Evolutionary conservation across 768 basidiomycete genomes (phyloP).

Genomic region (Crucibulum laeve): DNA sequence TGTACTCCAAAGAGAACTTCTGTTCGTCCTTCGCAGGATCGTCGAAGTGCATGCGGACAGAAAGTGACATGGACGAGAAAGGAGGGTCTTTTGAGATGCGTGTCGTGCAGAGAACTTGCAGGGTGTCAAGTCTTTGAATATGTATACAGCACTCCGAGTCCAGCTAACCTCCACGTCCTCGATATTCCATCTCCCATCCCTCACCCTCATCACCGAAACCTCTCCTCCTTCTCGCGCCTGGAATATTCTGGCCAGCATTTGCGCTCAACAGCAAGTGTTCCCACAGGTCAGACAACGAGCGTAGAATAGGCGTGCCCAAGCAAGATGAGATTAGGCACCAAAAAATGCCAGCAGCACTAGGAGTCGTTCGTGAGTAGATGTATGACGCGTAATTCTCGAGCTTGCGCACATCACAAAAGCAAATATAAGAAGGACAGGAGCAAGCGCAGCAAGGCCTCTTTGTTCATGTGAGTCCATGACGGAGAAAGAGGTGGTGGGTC

Average conservation of each 20-base stretch:
- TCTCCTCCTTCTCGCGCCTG: slow-evolving; percentile 23
- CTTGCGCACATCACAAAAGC: slow-evolving; percentile 44
- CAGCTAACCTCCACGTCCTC: slow-evolving; percentile 15
- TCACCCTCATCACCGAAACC: slow-evolving; percentile 36
- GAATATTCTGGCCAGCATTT: slow-evolving; percentile 10
- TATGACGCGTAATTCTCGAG: slow-evolving; percentile 1
- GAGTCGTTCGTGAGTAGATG: too few species aligned
- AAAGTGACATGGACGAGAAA: neutral
- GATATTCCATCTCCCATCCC: slow-evolving; percentile 58
- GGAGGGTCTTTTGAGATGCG: neutral
- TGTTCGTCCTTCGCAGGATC: too few species aligned
- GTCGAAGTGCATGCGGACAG: neutral
- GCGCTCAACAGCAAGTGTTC: slow-evolving; percentile 38
- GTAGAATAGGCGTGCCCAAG: slow-evolving; percentile 47
- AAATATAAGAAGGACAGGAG: slow-evolving; percentile 40
- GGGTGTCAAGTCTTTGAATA: neutral
- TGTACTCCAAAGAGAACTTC: too few species aligned
- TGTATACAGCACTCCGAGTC: neutral
- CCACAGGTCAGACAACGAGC: slow-evolving; percentile 44
- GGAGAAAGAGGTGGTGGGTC: slow-evolving; percentile 4
- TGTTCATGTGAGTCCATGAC: slow-evolving; percentile 12
- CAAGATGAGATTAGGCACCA: slow-evolving; percentile 73
- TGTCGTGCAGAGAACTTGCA: neutral
- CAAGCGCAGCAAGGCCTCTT: slow-evolving; percentile 25
- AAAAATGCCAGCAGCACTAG: slow-evolving; percentile 37